A percentile compares a stretch with the other conserved stretches of the same genome.
Evolutionary conservation across 73 alveolate species (phyloP).

Genomic region (Symbiodinium natans): DNA sequence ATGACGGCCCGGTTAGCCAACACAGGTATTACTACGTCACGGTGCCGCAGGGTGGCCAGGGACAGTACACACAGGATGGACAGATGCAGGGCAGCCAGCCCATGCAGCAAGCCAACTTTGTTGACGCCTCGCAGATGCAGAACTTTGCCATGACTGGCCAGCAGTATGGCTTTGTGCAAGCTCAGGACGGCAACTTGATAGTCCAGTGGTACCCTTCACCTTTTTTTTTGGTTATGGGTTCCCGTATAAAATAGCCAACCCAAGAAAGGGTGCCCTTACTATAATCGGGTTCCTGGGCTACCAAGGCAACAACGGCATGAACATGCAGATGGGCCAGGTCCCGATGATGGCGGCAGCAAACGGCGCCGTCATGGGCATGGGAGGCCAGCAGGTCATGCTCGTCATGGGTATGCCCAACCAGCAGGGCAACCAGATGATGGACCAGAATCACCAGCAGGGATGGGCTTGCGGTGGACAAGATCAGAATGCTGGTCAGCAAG

Average conservation of each 20-base stretch:
- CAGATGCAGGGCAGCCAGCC: slow-evolving; percentile 37
- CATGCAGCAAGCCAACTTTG: slow-evolving; percentile 44
- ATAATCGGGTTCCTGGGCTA: no score
- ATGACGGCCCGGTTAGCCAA: no score
- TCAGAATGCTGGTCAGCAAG: slow-evolving; percentile 9
- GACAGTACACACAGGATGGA: slow-evolving; percentile 64
- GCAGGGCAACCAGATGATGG: slow-evolving; percentile 49
- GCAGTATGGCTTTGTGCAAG: slow-evolving; percentile 92
- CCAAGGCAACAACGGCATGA: slow-evolving; percentile 29
- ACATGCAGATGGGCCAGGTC: slow-evolving; percentile 63
- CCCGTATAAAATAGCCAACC: no score
- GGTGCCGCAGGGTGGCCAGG: slow-evolving; percentile 47
- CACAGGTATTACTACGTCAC: slow-evolving; percentile 72
- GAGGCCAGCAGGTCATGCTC: slow-evolving; percentile 77
- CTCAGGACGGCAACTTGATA: slow-evolving; percentile 57
- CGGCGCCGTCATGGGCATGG: slow-evolving; percentile 51
- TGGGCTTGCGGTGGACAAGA: slow-evolving; percentile 69
- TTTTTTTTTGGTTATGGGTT: no score
- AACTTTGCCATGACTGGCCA: slow-evolving; percentile 56
- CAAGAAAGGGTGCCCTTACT: no score
- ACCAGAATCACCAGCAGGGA: background rate
- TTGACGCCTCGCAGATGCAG: slow-evolving; percentile 66
- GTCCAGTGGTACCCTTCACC: no score
- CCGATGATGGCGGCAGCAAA: slow-evolving; percentile 67
- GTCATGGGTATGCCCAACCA: slow-evolving; percentile 51